Evolutionary conservation across 805 yeast species (phyloP).

Genomic region (Lachancea waltii): DNA sequence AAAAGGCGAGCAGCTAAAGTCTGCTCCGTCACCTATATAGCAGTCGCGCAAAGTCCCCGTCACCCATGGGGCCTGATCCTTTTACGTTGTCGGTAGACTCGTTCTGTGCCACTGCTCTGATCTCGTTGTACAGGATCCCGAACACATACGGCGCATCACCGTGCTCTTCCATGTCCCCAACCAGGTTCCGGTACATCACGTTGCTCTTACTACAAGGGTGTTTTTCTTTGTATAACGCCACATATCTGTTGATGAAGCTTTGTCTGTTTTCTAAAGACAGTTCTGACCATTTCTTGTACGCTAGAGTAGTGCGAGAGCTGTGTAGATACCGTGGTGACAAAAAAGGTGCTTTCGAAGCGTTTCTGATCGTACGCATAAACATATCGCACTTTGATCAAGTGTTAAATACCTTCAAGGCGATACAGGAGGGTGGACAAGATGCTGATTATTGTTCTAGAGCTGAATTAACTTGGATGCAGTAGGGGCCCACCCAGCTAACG

Average conservation of each 20-base stretch:
- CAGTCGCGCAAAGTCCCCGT: conserved; percentile 18
- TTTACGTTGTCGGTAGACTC: conserved; percentile 18
- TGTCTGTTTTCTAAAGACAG: conserved; percentile 24
- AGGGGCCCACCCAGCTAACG: not conserved
- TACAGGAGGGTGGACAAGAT: too few relatives aligned
- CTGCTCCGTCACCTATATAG: conserved; percentile 1
- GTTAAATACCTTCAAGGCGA: too few relatives aligned
- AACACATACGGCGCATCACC: conserved; percentile 35
- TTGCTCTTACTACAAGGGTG: conserved; percentile 34
- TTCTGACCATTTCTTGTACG: conserved; percentile 30
- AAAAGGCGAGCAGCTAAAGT: not conserved
- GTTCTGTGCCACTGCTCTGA: conserved; percentile 19
- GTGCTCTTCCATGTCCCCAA: conserved; percentile 34
- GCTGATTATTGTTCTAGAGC: too few relatives aligned
- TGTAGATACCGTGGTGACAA: not conserved
- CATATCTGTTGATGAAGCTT: conserved; percentile 27
- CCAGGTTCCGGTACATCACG: conserved; percentile 30
- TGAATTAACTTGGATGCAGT: not conserved
- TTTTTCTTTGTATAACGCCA: conserved; percentile 29
- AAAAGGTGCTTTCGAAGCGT: not conserved
- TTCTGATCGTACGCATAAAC: not conserved
- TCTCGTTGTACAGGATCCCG: conserved; percentile 35
- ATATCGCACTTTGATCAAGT: too few relatives aligned
- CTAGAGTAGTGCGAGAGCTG: not conserved
- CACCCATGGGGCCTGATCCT: conserved; percentile 21